phyloP scores from a whole-genome alignment of 441 rosid genomes.

The Raphanus hybrid region DNA sequence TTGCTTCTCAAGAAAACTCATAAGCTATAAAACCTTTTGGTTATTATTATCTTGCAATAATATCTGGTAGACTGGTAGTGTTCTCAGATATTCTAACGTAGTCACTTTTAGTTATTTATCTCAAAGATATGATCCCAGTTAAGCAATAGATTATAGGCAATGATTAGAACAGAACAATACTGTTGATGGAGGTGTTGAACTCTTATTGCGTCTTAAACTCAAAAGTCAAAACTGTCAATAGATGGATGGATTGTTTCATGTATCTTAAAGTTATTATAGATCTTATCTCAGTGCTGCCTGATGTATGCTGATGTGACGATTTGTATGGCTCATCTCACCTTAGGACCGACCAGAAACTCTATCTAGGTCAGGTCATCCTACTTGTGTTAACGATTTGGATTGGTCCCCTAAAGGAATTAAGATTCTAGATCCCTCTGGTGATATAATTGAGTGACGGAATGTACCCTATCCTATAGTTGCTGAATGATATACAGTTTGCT shows the following conservation, averaged over 20 bases:
- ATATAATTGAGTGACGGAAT: neutral
- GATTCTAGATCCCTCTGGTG: neutral
- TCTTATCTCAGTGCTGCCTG: neutral
- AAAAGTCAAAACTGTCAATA: neutral
- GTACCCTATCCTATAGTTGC: neutral
- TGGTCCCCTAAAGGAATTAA: neutral
- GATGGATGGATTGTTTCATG: slow-evolving; percentile 1
- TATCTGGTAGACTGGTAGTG: neutral
- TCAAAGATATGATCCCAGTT: neutral
- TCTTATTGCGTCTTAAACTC: neutral
- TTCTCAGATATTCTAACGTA: slow-evolving; percentile 1
- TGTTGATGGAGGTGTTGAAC: neutral
- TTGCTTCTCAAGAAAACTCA: slow-evolving; percentile 21
- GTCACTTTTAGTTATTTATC: neutral
- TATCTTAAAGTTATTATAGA: neutral
- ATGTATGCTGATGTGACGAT: neutral
- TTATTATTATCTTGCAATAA: slow-evolving; percentile 9
- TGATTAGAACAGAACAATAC: neutral
- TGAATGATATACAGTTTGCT: neutral
- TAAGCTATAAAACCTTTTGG: slow-evolving; percentile 1
- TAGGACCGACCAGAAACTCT: slow-evolving; percentile 4
- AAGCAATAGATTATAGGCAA: neutral
- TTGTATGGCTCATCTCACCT: too few relatives aligned
- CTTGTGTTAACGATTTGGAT: neutral
- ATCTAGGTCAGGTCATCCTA: slow-evolving; percentile 4